Base-by-base conservation (phyloP, 2,329 filamentous ascomycete genomes). In the Penicillium polonicum region DNA sequence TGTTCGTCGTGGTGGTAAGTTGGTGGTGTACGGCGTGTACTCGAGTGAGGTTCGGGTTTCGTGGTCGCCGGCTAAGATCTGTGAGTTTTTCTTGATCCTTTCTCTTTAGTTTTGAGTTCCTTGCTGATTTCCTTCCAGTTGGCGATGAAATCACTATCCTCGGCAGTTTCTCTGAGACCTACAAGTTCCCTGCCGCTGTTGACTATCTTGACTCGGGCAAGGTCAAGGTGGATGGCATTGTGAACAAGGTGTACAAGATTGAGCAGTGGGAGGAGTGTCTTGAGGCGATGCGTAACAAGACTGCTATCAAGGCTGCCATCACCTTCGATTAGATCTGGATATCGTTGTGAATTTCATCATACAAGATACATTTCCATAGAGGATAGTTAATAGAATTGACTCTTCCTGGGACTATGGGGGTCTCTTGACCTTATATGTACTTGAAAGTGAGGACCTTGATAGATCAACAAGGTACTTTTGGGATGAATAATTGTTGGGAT, bases 1-100 rank as follows among this genome's bases (percentile, higher is more conserved):
- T 70, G 85, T 88, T 64, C 85, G 86, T 46, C 82, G 87, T 51
- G 88, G 88, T 42, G 88, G 88, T 55, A 90, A 88, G 71, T 78
- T 90, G 33, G 85, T 90, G 43, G 86, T 88, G 59, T 90, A 90
- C 63, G 88, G 86, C 48, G 88, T 91, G 27, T 91, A 90, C 71
- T 78, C 83, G 62, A 83, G 79, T 61, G 74, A 82, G 29, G 86
- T 83, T 55, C 82, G 82, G 48, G 86, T 91, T 31, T 80, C 82
- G 4, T 89, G 87, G 86, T 79, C 85, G 5, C 88, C 88, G n/a
- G 80, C 82, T 71, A 88, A 88, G 78, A 90, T 91, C 67, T 90
- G 76, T 85, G 70, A 80, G 82, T 49, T 35, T 19, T 19, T 27
- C 15, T 23, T 23, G 19, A n/a, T n/a, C 9, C 23, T 17, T 33